These are phyloP conservation scores for Bromus sterilis DNA, from an alignment of 176 grass and related monocot genomes.

Conservation along the genomic window DNA sequence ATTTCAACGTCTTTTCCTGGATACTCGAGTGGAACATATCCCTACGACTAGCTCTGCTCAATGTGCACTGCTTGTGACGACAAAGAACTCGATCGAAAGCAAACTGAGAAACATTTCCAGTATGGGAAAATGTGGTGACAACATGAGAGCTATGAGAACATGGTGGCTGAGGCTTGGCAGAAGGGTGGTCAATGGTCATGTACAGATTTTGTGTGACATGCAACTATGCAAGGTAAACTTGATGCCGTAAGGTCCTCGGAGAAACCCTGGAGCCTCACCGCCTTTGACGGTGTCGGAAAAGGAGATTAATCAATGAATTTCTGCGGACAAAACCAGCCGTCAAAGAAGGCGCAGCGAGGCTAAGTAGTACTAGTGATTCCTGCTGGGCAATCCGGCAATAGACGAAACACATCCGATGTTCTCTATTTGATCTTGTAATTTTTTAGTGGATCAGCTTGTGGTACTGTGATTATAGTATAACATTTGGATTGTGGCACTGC, in stretches of 20 bases:
- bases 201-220: neutral
- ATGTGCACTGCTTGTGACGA: neutral
- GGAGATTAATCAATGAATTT: neutral
- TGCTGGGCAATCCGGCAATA: too few species aligned
- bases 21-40: neutral
- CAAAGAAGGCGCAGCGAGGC: too few species aligned
- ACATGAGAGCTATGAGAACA: neutral
- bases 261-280: neutral
- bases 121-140: neutral
- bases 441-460: too few species aligned
- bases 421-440: too few species aligned
- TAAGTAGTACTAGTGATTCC: too few species aligned
- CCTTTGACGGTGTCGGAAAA: neutral
- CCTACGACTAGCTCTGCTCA: neutral
- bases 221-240: neutral
- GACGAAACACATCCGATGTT: too few species aligned
- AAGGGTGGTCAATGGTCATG: neutral
- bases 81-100: neutral
- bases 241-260: neutral
- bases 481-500: too few species aligned
- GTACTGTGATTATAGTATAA: too few species aligned
- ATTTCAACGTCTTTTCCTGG: neutral
- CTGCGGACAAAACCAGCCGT: too few species aligned
- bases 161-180: neutral
- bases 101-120: neutral